Evolutionary conservation across 768 basidiomycete species (phyloP).

Genomic region (Termitomyces bulborhizus): DNA sequence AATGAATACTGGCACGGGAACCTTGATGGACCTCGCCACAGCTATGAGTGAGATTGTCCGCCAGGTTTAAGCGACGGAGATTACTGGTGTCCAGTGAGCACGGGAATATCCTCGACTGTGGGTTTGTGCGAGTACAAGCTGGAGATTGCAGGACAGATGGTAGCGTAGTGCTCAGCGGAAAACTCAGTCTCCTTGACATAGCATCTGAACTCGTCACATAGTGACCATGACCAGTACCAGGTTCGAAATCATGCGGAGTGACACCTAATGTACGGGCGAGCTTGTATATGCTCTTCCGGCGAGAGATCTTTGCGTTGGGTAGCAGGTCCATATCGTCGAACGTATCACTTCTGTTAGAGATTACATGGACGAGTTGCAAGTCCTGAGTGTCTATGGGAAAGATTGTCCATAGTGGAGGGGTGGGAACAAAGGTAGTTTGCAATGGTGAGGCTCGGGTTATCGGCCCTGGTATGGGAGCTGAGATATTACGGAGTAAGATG

Average conservation of each 20-base stretch:
- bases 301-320: not conserved
- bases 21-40: slow-evolving; percentile 14
- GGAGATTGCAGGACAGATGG: not conserved
- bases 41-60: slow-evolving; percentile 17
- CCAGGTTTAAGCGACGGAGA: slow-evolving; percentile 16
- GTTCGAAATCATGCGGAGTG: slow-evolving; percentile 11
- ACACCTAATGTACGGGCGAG: slow-evolving; percentile 23
- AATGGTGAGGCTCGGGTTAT: not conserved
- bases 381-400: slow-evolving; percentile 4
- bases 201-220: not conserved
- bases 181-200: slow-evolving; percentile 1
- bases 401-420: slow-evolving; percentile 6
- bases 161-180: slow-evolving; percentile 4
- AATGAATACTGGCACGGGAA: slow-evolving; percentile 7
- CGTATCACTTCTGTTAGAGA: slow-evolving; percentile 4
- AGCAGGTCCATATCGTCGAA: slow-evolving; percentile 7
- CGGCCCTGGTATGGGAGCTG: not conserved
- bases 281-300: slow-evolving; percentile 17
- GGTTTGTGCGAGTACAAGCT: slow-evolving; percentile 1
- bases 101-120: slow-evolving; percentile 10
- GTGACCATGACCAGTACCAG: not conserved
- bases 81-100: slow-evolving; percentile 17
- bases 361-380: slow-evolving; percentile 7
- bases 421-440: slow-evolving; percentile 5
- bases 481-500: not conserved